Conservation (phyloP, 2,329 filamentous ascomycete species). For the Penicillium hesseltinei region DNA sequence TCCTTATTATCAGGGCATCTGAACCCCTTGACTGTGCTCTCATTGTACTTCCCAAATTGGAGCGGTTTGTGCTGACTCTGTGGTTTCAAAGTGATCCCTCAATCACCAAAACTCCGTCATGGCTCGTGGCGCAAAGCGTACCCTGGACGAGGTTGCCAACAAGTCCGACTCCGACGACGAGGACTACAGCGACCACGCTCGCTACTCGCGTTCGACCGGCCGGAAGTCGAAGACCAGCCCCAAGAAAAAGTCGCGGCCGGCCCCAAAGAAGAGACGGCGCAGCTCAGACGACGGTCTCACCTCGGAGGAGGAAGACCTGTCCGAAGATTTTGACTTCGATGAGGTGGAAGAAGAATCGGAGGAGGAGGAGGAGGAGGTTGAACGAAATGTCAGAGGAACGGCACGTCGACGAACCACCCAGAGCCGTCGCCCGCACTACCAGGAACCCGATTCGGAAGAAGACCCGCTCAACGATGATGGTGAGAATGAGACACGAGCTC, state of each 20-base stretch:
- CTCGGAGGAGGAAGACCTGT: conserved; percentile 39
- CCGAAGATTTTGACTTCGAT: conserved; percentile 44
- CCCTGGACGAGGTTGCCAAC: conserved; percentile 43
- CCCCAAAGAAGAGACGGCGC: conserved; percentile 41
- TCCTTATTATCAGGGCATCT: neutral
- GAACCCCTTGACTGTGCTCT: neutral
- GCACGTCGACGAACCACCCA: conserved; percentile 54
- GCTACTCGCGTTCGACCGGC: conserved; percentile 25
- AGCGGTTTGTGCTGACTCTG: conserved; percentile 4
- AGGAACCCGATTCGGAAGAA: conserved; percentile 48
- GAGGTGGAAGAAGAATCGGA: conserved; percentile 45
- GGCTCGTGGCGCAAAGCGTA: conserved; percentile 39
- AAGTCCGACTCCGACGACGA: conserved; percentile 47
- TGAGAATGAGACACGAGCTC: conserved; percentile 15
- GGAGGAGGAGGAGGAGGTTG: conserved; percentile 38
- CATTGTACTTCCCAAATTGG: neutral
- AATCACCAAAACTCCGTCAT: conserved; percentile 24
- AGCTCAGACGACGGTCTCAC: conserved; percentile 49
- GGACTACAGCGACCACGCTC: conserved; percentile 44
- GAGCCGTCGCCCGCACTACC: conserved; percentile 56
- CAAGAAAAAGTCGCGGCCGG: conserved; percentile 33
- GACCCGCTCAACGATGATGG: conserved; percentile 25
- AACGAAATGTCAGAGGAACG: conserved; percentile 58
- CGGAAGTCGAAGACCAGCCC: conserved; percentile 31
- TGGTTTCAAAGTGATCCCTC: conserved; percentile 4